Conservation (phyloP, 768 basidiomycete species). For the Pleurotus salmoneostramineus region DNA sequence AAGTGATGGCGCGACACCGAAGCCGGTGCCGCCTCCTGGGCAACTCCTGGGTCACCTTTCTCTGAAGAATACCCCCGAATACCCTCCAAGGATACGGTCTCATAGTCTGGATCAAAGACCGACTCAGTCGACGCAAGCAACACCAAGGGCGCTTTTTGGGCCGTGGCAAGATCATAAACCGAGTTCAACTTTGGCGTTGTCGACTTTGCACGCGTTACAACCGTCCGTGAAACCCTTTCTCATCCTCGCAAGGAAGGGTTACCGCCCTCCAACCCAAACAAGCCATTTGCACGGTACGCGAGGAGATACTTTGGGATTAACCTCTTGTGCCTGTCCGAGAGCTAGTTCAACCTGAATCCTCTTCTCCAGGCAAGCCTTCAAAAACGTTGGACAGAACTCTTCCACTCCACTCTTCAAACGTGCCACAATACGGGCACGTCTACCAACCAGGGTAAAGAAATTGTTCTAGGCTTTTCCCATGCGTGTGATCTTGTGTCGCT, state of each 20-base stretch:
- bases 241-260: not conserved
- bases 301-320: slow-evolving; percentile 4
- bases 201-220: slow-evolving; percentile 6
- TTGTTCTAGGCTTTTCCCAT: slow-evolving; percentile 7
- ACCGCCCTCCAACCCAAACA: not conserved
- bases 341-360: slow-evolving; percentile 3
- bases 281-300: slow-evolving; percentile 1
- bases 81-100: too few species aligned
- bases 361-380: slow-evolving; percentile 3
- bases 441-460: slow-evolving; percentile 4
- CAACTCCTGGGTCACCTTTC: too few species aligned
- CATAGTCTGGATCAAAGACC: too few species aligned
- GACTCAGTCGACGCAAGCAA: slow-evolving; percentile 3
- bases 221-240: not conserved
- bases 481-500: slow-evolving; percentile 3
- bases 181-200: slow-evolving; percentile 9
- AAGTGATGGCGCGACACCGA: too few species aligned
- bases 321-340: slow-evolving; percentile 3
- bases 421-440: slow-evolving; percentile 4
- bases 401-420: not conserved
- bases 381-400: slow-evolving; percentile 8
- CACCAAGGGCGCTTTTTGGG: slow-evolving; percentile 1
- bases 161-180: not conserved
- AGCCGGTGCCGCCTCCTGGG: too few species aligned
- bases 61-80: too few species aligned